These are phyloP conservation scores for Dactylellina parvicollis DNA, from an alignment of 2,329 filamentous ascomycete species.

Conservation along the genomic window DNA sequence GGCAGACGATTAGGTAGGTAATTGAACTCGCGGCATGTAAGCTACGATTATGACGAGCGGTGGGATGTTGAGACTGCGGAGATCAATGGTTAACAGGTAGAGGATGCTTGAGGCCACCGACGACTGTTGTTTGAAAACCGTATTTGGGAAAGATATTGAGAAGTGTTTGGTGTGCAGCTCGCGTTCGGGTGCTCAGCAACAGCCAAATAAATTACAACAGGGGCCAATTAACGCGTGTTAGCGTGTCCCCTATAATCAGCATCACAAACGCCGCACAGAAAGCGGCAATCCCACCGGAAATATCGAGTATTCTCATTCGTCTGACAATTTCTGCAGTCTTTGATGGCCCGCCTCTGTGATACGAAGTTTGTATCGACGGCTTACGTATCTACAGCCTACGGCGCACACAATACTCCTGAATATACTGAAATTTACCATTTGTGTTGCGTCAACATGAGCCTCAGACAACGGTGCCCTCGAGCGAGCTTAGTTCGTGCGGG, in stretches of 20 bases:
- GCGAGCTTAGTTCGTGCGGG: too few species aligned
- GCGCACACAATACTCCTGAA: too few species aligned
- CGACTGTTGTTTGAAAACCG: background rate
- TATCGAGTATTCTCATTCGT: too few species aligned
- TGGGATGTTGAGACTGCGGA: background rate
- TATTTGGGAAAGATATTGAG: conserved; percentile 1
- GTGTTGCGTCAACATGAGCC: too few species aligned
- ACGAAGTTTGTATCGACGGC: too few species aligned
- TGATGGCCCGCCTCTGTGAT: too few species aligned
- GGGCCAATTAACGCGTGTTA: conserved; percentile 30
- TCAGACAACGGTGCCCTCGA: too few species aligned
- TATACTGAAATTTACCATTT: too few species aligned
- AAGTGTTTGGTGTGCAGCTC: conserved; percentile 2
- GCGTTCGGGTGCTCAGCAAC: conserved; percentile 6
- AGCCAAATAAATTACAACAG: background rate
- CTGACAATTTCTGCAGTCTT: too few species aligned
- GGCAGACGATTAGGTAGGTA: background rate
- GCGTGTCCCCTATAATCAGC: conserved; percentile 2
- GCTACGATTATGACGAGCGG: background rate
- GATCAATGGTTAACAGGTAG: background rate
- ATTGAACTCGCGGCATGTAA: background rate
- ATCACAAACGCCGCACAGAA: background rate
- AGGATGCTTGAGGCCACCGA: background rate
- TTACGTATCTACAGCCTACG: too few species aligned
- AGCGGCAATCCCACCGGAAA: too few species aligned